These are phyloP conservation scores for Neocatenulostroma microsporum DNA, from an alignment of 2,329 filamentous ascomycete genomes.

Conservation along the genomic window DNA sequence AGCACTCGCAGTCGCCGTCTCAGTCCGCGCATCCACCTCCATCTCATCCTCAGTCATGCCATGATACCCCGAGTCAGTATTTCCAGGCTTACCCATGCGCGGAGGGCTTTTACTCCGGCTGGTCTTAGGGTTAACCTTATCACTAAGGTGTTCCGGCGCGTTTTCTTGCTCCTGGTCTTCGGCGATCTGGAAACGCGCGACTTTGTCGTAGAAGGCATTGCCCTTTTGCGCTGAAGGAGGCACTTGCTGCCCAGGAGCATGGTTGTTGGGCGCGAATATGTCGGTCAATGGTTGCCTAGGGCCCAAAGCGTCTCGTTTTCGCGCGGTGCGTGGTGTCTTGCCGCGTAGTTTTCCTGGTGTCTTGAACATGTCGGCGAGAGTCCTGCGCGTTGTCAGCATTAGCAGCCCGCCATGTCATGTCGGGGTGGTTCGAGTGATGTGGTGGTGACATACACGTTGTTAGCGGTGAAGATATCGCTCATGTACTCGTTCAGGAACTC, in stretches of 20 bases:
- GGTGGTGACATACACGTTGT: slow-evolving; percentile 61
- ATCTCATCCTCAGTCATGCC: slow-evolving; percentile 54
- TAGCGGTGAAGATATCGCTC: slow-evolving; percentile 81
- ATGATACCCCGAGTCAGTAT: slow-evolving; percentile 63
- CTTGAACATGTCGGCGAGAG: slow-evolving; percentile 93
- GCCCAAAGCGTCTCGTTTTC: slow-evolving; percentile 52
- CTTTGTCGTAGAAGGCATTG: slow-evolving; percentile 43
- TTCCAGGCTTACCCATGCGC: slow-evolving; percentile 27
- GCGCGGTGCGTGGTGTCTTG: slow-evolving; percentile 66
- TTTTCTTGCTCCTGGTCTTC: slow-evolving; percentile 49
- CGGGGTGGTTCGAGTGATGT: too few species aligned
- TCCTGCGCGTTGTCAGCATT: slow-evolving; percentile 50
- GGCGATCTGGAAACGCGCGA: slow-evolving; percentile 53
- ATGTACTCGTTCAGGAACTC: slow-evolving; percentile 99
- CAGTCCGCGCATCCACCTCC: slow-evolving; percentile 28
- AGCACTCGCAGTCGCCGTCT: slow-evolving; percentile 7
- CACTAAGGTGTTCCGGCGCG: too few species aligned
- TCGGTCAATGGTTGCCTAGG: slow-evolving; percentile 48
- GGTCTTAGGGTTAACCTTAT: slow-evolving; percentile 17
- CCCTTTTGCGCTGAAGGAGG: slow-evolving; percentile 46
- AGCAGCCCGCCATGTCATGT: too few species aligned
- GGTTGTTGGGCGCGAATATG: slow-evolving; percentile 38
- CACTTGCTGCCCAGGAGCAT: slow-evolving; percentile 32
- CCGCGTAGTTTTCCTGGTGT: slow-evolving; percentile 76
- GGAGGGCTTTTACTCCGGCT: slow-evolving; percentile 28